Evolutionary conservation across 179 eudicot genomes (phyloP).

Genomic region (Silene vulgaris): DNA sequence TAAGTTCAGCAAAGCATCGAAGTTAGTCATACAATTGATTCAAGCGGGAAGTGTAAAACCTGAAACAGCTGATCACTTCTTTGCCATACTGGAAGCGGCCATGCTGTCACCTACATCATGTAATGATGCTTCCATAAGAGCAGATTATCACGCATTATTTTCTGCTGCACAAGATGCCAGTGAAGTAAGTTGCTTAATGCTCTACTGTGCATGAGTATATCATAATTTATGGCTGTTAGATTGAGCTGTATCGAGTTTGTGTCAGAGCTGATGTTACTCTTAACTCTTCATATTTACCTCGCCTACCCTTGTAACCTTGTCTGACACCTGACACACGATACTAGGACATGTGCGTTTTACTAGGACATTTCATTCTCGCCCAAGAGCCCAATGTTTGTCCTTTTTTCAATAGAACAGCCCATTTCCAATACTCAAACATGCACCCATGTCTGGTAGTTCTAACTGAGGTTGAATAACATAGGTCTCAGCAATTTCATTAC

Average conservation of each 20-base stretch:
- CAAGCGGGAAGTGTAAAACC: slow-evolving; percentile 81
- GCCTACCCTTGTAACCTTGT: background rate
- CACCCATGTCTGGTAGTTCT: background rate
- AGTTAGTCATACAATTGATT: slow-evolving; percentile 81
- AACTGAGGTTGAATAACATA: background rate
- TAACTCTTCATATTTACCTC: background rate
- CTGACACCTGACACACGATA: background rate
- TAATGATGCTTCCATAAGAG: slow-evolving; percentile 57
- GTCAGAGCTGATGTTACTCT: too few species aligned
- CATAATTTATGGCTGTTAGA: background rate
- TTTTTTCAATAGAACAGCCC: background rate
- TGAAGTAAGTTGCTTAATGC: slow-evolving; percentile 41
- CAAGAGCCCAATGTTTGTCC: background rate
- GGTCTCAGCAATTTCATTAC: background rate
- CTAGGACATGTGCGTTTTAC: background rate
- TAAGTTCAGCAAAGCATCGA: slow-evolving; percentile 81
- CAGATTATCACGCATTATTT: slow-evolving; percentile 78
- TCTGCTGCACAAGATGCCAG: slow-evolving; percentile 68
- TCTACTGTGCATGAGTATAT: background rate
- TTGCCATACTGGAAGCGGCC: slow-evolving; percentile 71
- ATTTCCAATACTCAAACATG: background rate
- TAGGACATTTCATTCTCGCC: background rate
- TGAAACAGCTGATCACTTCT: slow-evolving; percentile 61
- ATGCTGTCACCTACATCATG: slow-evolving; percentile 68
- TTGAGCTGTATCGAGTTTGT: background rate